Conservation (phyloP, 805 yeast genomes). For the Pichia nanzhaoensis region DNA sequence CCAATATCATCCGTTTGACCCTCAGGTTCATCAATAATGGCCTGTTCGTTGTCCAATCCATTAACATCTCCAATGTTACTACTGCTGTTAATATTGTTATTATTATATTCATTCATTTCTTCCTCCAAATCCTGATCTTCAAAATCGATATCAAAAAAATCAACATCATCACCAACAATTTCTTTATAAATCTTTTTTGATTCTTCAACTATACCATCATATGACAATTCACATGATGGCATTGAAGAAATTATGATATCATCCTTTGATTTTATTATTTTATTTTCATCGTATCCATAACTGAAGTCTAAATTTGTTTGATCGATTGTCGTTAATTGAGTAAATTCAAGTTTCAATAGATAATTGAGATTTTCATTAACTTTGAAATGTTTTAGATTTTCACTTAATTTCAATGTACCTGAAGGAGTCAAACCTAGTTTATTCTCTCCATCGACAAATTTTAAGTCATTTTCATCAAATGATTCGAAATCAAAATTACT, state of each 20-base stretch:
- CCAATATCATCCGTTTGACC: slow-evolving; percentile 31
- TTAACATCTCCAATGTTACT: not conserved
- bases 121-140: slow-evolving; percentile 79
- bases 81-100: not conserved
- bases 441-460: slow-evolving; percentile 16
- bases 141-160: slow-evolving; percentile 92
- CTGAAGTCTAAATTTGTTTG: slow-evolving; percentile 27
- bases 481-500: slow-evolving; percentile 48
- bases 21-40: slow-evolving; percentile 34
- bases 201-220: slow-evolving; percentile 84
- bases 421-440: slow-evolving; percentile 10
- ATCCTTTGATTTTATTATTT: slow-evolving; percentile 21
- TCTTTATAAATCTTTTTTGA: slow-evolving; percentile 66
- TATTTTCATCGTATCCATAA: slow-evolving; percentile 23
- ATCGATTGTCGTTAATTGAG: slow-evolving; percentile 46
- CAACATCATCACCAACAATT: slow-evolving; percentile 90
- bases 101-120: slow-evolving; percentile 4
- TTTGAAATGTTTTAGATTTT: slow-evolving; percentile 75
- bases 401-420: slow-evolving; percentile 72
- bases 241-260: slow-evolving; percentile 45
- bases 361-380: slow-evolving; percentile 49
- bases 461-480: slow-evolving; percentile 43
- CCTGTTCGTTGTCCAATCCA: slow-evolving; percentile 23
- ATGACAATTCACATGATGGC: slow-evolving; percentile 83
- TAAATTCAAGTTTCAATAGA: slow-evolving; percentile 53